Evolutionary conservation across 257 asterid genomes (phyloP).

Genomic region (Ilex asprella): DNA sequence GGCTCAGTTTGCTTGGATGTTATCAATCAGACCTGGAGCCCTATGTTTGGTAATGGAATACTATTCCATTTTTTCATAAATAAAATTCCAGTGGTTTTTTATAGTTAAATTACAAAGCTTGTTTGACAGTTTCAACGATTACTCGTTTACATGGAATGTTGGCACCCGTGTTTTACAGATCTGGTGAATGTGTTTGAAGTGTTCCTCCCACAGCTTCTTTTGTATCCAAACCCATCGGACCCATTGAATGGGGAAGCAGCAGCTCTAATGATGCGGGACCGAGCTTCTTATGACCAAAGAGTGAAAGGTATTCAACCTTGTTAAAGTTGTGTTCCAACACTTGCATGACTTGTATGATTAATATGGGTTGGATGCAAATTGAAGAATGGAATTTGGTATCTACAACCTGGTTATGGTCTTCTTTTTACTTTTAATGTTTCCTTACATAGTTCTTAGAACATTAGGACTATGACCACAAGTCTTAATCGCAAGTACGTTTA

Average conservation of each 20-base stretch:
- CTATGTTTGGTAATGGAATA: constrained; percentile 80
- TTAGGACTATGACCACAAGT: too few relatives aligned
- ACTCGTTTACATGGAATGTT: not conserved
- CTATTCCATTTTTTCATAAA: not conserved
- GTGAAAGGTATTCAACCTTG: constrained; percentile 65
- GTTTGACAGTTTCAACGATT: not conserved
- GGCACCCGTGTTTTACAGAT: constrained; percentile 34
- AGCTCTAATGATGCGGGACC: constrained; percentile 90
- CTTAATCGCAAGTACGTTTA: too few relatives aligned
- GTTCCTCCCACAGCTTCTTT: constrained; percentile 84
- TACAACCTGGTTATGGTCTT: too few relatives aligned
- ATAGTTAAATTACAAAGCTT: not conserved
- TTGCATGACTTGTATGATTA: not conserved
- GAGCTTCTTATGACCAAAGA: constrained; percentile 61
- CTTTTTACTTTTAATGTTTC: too few relatives aligned
- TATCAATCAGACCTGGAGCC: constrained; percentile 98
- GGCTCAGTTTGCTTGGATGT: constrained; percentile 98
- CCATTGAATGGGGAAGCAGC: constrained; percentile 99
- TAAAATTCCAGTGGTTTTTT: not conserved
- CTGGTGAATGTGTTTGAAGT: constrained; percentile 93
- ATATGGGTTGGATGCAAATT: not conserved
- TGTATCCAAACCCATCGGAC: constrained; percentile 94
- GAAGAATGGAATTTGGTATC: too few relatives aligned
- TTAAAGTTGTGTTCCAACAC: not conserved
- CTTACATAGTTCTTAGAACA: too few relatives aligned